Base-by-base conservation (phyloP, 345 rosid genomes). In the Euclidium syriacum region DNA sequence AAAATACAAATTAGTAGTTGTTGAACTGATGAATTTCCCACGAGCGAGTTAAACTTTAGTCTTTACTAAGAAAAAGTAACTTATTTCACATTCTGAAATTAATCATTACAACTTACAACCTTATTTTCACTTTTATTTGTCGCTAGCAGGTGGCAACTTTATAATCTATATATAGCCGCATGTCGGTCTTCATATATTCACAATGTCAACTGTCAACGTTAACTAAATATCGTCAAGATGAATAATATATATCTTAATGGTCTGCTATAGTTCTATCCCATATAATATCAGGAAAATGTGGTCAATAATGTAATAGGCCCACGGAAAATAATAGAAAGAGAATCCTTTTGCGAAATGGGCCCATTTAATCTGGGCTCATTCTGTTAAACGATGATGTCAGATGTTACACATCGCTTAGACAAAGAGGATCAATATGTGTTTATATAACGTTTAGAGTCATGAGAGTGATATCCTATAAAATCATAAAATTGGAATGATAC, bases 91-190 rank as follows among this genome's bases (percentile, higher is more conserved):
- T n/a, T n/a, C n/a, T n/a, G 20, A 55, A 54, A 4, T 46, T 14
- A n/a, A 55, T 35, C 39, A 7, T 32, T 32, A 32, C 35, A 32
- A 9, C 18, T 42, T 64, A 54, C 55, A 44, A 65, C 39, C 54
- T 43, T 65, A 44, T 44, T 64, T n/a, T n/a, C 7, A 10, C 27
- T 16, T 11, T 32, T 3, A 36, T 34, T 25, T 66, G 72, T 39
- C 58, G 52, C 27, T 43, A n/a, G 29, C 29, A 58, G 30, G 27
- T 42, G 51, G 42, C 58, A 23, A 32, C n/a, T n/a, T n/a, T n/a
- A n/a, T n/a, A n/a, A n/a, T n/a, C n/a, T n/a, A n/a, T n/a, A n/a
- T n/a, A n/a, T n/a, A n/a, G n/a, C n/a, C n/a, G n/a, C n/a, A n/a
- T n/a, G n/a, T n/a, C n/a, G n/a, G n/a, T n/a, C n/a, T n/a, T n/a